These are phyloP conservation scores for Aspergillus ibericus DNA, from an alignment of 2,329 filamentous ascomycete genomes.

Conservation along the genomic window DNA sequence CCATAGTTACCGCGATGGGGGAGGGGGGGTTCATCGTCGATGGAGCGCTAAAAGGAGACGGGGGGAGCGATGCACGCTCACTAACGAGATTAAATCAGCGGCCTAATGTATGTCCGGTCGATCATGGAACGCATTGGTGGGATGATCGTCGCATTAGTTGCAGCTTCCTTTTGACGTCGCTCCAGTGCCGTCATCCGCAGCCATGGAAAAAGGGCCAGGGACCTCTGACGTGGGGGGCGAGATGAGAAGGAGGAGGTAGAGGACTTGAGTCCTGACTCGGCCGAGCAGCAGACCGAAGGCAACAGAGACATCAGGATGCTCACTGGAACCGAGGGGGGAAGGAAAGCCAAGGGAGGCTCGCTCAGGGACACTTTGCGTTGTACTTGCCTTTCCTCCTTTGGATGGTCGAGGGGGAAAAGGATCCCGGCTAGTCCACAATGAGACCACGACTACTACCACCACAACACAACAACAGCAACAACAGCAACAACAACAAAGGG, in stretches of 20 bases:
- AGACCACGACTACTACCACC: too few relatives aligned
- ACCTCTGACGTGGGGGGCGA: neutral
- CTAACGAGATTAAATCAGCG: slow-evolving; percentile 12
- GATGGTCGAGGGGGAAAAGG: too few relatives aligned
- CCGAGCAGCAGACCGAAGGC: neutral
- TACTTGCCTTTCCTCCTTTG: too few relatives aligned
- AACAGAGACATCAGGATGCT: neutral
- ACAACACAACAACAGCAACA: too few relatives aligned
- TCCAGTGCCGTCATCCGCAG: slow-evolving; percentile 1
- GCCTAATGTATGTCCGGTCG: slow-evolving; percentile 22
- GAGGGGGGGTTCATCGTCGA: neutral
- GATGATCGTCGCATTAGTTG: slow-evolving; percentile 14
- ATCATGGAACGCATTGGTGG: slow-evolving; percentile 17
- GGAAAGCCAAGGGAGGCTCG: too few relatives aligned
- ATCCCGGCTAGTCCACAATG: too few relatives aligned
- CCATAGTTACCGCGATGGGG: neutral
- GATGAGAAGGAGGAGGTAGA: slow-evolving; percentile 1
- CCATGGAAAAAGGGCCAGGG: slow-evolving; percentile 2
- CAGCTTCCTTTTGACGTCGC: slow-evolving; percentile 17
- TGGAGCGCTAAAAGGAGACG: neutral
- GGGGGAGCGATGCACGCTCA: neutral
- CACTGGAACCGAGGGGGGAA: too few relatives aligned
- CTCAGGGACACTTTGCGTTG: too few relatives aligned
- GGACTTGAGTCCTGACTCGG: too few relatives aligned
- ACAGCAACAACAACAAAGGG: neutral